Percentiles rank a stretch among this genome's conserved stretches.
Evolutionary conservation across 768 basidiomycete genomes (phyloP).

Genomic region (Collybia mongolica): DNA sequence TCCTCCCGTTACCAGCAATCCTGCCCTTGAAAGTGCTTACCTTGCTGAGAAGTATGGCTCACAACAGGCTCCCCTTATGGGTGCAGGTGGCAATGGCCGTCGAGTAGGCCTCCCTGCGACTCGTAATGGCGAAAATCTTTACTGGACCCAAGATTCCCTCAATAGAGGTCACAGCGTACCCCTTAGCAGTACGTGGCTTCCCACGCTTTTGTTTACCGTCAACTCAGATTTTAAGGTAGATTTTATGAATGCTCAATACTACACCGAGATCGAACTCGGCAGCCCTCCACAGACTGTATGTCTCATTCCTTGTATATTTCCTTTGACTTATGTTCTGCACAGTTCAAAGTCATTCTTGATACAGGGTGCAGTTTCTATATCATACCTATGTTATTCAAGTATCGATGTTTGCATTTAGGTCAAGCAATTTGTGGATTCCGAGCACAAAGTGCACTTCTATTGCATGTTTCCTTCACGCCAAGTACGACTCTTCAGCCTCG

Average conservation of each 20-base stretch:
- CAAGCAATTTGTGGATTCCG: conserved; percentile 95
- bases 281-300: conserved; percentile 78
- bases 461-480: conserved; percentile 91
- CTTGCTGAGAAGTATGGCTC: conserved; percentile 94
- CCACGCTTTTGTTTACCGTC: neutral
- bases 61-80: conserved; percentile 38
- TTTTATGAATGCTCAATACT: conserved; percentile 99
- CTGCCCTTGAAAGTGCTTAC: conserved; percentile 73
- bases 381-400: conserved; percentile 5
- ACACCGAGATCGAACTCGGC: conserved; percentile 81
- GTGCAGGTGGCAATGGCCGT: conserved; percentile 74
- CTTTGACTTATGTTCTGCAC: conserved; percentile 5
- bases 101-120: conserved; percentile 38
- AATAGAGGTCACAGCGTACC: conserved; percentile 86
- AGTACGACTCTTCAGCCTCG: conserved; percentile 82
- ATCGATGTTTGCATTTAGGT: conserved; percentile 37
- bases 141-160: conserved; percentile 78
- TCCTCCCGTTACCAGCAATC: conserved; percentile 56
- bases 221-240: conserved; percentile 47
- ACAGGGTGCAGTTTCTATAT: conserved; percentile 56
- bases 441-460: conserved; percentile 80
- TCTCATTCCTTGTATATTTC: conserved; percentile 6
- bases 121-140: conserved; percentile 55
- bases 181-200: conserved; percentile 70
- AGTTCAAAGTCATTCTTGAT: conserved; percentile 95